Evolutionary conservation across 2,329 filamentous ascomycete genomes (phyloP).

Genomic region (Dactylellina drechsleri): DNA sequence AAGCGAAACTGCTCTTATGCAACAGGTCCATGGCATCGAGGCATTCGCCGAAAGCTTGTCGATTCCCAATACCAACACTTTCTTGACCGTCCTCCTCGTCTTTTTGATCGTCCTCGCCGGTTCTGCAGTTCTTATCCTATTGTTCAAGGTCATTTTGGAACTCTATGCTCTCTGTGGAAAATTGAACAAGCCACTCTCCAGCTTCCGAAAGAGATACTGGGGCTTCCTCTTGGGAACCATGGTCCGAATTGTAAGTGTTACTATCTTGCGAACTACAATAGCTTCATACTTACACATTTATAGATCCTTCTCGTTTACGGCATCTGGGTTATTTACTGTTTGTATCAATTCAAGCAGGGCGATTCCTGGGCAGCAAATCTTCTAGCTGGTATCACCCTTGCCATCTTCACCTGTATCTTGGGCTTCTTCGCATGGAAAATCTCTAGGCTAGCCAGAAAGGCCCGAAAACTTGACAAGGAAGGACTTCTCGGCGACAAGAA

Average conservation of each 20-base stretch:
- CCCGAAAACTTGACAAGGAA: constrained; percentile 76
- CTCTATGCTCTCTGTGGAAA: constrained; percentile 87
- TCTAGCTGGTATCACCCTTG: constrained; percentile 83
- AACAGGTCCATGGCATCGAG: constrained; percentile 78
- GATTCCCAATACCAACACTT: constrained; percentile 88
- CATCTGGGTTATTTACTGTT: constrained; percentile 93
- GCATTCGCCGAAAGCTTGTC: constrained; percentile 83
- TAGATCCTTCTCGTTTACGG: constrained; percentile 87
- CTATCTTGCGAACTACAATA: not conserved
- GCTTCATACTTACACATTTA: constrained; percentile 9
- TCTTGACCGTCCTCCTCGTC: constrained; percentile 92
- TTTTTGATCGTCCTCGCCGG: constrained; percentile 86
- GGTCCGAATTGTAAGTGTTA: constrained; percentile 71
- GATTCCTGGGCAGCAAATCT: constrained; percentile 93
- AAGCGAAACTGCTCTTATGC: constrained; percentile 58
- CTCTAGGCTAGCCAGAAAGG: constrained; percentile 76
- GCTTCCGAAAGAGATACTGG: constrained; percentile 97
- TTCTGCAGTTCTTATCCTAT: constrained; percentile 84
- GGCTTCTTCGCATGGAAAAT: constrained; percentile 86
- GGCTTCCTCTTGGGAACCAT: constrained; percentile 87
- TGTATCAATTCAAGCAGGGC: constrained; percentile 92
- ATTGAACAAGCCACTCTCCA: constrained; percentile 80
- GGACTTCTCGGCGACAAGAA: constrained; percentile 87
- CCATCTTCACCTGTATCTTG: constrained; percentile 81
- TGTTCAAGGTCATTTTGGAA: constrained; percentile 92